Conservation (phyloP, 495 filamentous ascomycete species). For the Trichoderma reesei region DNA sequence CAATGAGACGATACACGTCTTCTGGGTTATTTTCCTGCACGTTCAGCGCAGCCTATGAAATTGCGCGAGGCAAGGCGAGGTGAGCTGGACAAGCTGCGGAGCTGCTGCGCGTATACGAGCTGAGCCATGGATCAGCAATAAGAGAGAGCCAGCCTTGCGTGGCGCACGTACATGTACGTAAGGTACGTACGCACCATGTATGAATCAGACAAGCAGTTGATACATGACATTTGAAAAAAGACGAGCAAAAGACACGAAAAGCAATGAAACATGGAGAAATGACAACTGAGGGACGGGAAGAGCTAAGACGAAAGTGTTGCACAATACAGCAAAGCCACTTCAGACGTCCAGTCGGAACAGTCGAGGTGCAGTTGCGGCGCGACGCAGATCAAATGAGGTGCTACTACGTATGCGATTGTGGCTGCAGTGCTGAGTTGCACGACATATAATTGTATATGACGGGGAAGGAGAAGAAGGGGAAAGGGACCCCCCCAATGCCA, state of each 20-base stretch:
- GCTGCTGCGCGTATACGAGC: not conserved
- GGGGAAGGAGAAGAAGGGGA: not conserved
- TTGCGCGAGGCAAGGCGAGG: not conserved
- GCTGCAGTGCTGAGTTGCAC: constrained; percentile 3
- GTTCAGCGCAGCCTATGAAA: not conserved
- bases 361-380: not conserved
- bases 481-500: not conserved
- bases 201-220: too few relatives aligned
- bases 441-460: not conserved
- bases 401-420: constrained; percentile 3
- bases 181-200: not conserved
- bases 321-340: not conserved
- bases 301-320: not conserved
- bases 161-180: not conserved
- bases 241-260: not conserved
- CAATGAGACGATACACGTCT: not conserved
- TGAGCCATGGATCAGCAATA: not conserved
- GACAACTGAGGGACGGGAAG: not conserved
- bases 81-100: not conserved
- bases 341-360: not conserved
- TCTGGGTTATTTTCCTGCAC: not conserved
- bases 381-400: not conserved
- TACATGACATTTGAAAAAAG: not conserved
- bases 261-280: not conserved
- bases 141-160: not conserved